Evolutionary conservation across 441 rosid genomes (phyloP), one percentile per base, ranked within the genome.

Genomic region (Mallotus repandus): DNA sequence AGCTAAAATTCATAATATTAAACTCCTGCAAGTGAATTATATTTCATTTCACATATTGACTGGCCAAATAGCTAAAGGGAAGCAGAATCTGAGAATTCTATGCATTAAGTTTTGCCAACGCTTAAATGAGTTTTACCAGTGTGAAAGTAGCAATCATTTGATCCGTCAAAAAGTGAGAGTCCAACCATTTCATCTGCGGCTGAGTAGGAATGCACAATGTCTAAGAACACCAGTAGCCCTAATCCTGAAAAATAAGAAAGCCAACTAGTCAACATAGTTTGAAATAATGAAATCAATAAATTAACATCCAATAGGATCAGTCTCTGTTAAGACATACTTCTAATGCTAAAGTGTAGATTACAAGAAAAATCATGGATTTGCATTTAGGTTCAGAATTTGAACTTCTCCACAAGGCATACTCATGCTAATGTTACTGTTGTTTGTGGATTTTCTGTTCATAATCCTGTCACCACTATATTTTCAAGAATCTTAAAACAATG

Each of bases 181-280:
- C 99, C 99, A 62, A 90, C 94, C 99, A 95, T 91, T 81, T 95
- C 96, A 88, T 95, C 96, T 70, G 99, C 91, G 70, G 99, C 96
- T 49, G 99, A 87, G 86, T 95, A 93, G 50, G 98, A 93, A 84
- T 95, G 99, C 71, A 95, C 97, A 45, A 95, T 87, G 78, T 95
- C 99, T 80, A 95, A 74, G 82, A 95, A 82, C 75, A 95, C 98
- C 68, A 95, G 84, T 71, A 95, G 81, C 80, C 98, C 98, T 25
- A 89, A 75, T 66, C 99, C 99, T 95, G 89, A 19, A 66, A 74
- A 74, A 32, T 46, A 50, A 59, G 52, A 74, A 74, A 52, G 46
- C 73, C 32, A 50, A 74, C 49, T 22, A 71, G 41, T 70, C 45
- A 58, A 48, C n/a, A 62, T 19, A 58, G 69, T 16, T 29, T 52